Evolutionary conservation across 2,329 filamentous ascomycete species (phyloP).

Genomic region (Colletotrichum neosansevieriae): DNA sequence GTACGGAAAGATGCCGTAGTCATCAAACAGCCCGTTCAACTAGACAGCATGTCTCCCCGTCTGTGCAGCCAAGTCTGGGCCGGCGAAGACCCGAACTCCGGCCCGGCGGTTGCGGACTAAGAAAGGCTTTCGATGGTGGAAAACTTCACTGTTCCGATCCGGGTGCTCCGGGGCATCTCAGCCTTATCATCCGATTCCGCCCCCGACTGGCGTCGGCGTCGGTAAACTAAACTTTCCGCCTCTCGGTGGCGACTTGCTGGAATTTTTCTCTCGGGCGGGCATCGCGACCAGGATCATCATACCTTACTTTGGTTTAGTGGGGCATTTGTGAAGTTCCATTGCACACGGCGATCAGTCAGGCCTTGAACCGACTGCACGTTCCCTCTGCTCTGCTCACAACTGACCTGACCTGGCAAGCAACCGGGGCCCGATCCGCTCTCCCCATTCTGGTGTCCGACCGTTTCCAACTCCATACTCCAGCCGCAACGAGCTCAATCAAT

Average conservation of each 20-base stretch:
- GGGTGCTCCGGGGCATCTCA: conserved; percentile 9
- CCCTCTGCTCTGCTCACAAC: no score
- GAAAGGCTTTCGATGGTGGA: neutral
- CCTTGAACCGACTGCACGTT: no score
- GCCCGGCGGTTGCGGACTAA: neutral
- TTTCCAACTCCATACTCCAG: no score
- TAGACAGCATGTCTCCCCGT: neutral
- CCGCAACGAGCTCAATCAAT: no score
- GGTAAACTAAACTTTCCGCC: conserved; percentile 14
- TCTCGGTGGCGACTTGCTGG: conserved; percentile 3
- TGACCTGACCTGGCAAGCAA: no score
- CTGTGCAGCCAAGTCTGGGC: neutral
- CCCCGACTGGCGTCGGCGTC: neutral
- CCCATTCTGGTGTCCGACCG: no score
- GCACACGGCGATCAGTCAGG: no score
- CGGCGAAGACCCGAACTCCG: conserved; percentile 16
- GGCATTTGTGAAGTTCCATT: no score
- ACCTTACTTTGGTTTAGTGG: no score
- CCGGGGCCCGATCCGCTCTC: no score
- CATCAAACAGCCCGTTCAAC: no score
- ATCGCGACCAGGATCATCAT: neutral
- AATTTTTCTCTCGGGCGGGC: neutral
- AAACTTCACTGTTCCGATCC: conserved; percentile 1
- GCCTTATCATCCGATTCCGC: neutral
- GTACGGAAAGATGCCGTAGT: conserved; percentile 2